Percentiles rank a stretch among this genome's conserved stretches.
These are phyloP conservation scores for Penicillium concentricum DNA, from an alignment of 2,329 filamentous ascomycete species.

Conservation along the genomic window DNA sequence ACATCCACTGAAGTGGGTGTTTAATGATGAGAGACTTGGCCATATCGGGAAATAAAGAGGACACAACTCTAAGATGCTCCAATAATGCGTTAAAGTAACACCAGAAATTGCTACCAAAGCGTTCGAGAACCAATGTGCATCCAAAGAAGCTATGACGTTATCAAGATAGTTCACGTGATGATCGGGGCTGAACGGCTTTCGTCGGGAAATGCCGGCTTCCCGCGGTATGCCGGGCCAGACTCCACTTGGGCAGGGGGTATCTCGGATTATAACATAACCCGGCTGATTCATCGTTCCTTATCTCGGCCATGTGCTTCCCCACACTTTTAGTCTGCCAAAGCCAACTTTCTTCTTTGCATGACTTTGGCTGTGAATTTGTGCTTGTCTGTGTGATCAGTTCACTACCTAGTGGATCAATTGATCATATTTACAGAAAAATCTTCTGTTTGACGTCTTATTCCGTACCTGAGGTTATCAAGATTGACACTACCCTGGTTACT, in stretches of 20 bases:
- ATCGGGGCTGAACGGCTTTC: background rate
- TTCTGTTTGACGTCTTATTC: background rate
- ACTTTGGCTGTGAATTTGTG: background rate
- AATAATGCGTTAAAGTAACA: background rate
- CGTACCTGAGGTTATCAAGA: slow-evolving; percentile 3
- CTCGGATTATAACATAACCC: slow-evolving; percentile 9
- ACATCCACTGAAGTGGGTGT: slow-evolving; percentile 46
- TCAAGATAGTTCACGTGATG: slow-evolving; percentile 12
- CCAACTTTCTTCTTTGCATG: slow-evolving; percentile 5
- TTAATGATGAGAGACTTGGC: slow-evolving; percentile 25
- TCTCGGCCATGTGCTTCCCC: slow-evolving; percentile 21
- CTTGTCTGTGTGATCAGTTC: background rate
- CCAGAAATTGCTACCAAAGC: background rate
- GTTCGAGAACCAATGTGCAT: background rate
- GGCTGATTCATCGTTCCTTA: slow-evolving; percentile 21
- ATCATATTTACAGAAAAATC: background rate
- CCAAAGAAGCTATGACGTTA: slow-evolving; percentile 10
- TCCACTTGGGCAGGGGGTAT: too few species aligned
- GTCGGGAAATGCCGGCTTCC: slow-evolving; percentile 9
- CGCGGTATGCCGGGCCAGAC: slow-evolving; percentile 12
- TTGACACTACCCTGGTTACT: slow-evolving; percentile 1
- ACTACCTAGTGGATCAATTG: background rate
- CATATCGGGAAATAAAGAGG: slow-evolving; percentile 7
- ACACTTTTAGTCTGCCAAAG: slow-evolving; percentile 20
- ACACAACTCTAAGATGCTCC: background rate